Evolutionary conservation across 2,329 filamentous ascomycete species (phyloP), one percentile per base, ranked within the genome.

Genomic region (Trichophyton mentagrophytes): DNA sequence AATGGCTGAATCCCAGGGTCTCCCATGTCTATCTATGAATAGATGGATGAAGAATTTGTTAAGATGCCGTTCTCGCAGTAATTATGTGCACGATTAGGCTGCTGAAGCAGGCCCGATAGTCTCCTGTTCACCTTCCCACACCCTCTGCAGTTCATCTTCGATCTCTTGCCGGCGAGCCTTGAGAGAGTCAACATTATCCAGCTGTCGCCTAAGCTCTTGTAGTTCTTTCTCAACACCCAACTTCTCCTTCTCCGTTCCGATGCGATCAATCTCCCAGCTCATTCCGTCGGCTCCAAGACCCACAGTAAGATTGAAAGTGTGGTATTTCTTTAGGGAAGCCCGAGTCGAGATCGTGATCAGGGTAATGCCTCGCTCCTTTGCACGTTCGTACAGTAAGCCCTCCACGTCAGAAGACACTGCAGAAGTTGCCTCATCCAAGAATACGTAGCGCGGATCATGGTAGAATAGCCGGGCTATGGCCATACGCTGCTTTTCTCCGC

Each of bases 401-500:
- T 99, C 93, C 1, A 99, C 93, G 68, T 99, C 93, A 49, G 86
- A 90, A 3, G 88, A 93, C 1, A 97, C 93, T 0, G 93, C 93
- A 62, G 88, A 95, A 0, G 93, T 99, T 6, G 90, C 92, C 74
- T 99, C 93, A 64, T 99, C 93, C 61, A 99, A 85, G 68, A 99
- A 90, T 1, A 90, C 93, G 71, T 95, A 99, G 63, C 87, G 81
- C 15, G 93, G 93, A 76, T 97, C 92, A 70, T 99, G 93, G 70
- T 99, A 99, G 46, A 97, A 78, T 57, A 99, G 73, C 51, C 93
- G 80, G 3, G 95, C 92, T 68, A 99, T 90, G 0, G 85, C 90
- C 82, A 99, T 89, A 22, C 93, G 81, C 76, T 99, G 93, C 77
- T 99, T 99, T 79, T 99, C 93, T 11, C 93, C 93, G 44, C 93